A percentile compares a stretch with the other conserved stretches of the same genome.
Conservation (phyloP, 352 stramenopile species). For the Phytophthora sp. region DNA sequence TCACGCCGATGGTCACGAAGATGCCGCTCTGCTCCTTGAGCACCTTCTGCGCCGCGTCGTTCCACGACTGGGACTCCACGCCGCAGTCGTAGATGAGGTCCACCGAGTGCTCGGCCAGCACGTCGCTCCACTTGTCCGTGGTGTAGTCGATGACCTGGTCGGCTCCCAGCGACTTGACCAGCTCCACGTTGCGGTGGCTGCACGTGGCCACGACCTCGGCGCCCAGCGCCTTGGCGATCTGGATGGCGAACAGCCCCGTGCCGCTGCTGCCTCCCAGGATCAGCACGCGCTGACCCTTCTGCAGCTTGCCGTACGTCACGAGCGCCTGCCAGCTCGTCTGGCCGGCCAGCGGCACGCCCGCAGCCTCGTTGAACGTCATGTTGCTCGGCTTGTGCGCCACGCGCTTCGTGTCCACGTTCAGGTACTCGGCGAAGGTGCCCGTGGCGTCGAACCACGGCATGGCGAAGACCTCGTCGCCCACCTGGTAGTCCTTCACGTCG, state of each 20-base stretch:
- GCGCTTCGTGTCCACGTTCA: constrained; percentile 25
- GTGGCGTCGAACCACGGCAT: constrained; percentile 10
- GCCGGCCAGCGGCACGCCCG: constrained; percentile 34
- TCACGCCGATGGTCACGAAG: constrained; percentile 42
- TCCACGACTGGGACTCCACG: constrained; percentile 38
- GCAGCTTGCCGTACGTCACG: constrained; percentile 30
- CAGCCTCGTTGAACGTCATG: constrained; percentile 45
- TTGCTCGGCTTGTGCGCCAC: constrained; percentile 49
- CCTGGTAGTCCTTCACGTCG: constrained; percentile 28
- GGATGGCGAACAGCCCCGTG: constrained; percentile 59
- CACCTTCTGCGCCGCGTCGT: constrained; percentile 39
- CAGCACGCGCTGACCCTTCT: constrained; percentile 42
- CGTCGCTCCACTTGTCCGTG: constrained; percentile 46
- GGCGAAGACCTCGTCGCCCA: constrained; percentile 41
- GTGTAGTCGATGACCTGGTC: constrained; percentile 49
- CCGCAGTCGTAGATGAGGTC: constrained; percentile 44
- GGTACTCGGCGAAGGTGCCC: constrained; percentile 48
- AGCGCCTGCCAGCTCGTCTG: no score
- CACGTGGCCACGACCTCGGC: constrained; percentile 37
- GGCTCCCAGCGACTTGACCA: constrained; percentile 52
- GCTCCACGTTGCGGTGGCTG: constrained; percentile 47
- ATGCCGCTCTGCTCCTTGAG: constrained; percentile 37
- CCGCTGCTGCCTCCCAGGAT: constrained; percentile 61
- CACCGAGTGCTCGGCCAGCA: constrained; percentile 35
- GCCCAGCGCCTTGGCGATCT: constrained; percentile 58